These are phyloP conservation scores for Penicillium palitans DNA, from an alignment of 2,329 filamentous ascomycete genomes.

Conservation along the genomic window DNA sequence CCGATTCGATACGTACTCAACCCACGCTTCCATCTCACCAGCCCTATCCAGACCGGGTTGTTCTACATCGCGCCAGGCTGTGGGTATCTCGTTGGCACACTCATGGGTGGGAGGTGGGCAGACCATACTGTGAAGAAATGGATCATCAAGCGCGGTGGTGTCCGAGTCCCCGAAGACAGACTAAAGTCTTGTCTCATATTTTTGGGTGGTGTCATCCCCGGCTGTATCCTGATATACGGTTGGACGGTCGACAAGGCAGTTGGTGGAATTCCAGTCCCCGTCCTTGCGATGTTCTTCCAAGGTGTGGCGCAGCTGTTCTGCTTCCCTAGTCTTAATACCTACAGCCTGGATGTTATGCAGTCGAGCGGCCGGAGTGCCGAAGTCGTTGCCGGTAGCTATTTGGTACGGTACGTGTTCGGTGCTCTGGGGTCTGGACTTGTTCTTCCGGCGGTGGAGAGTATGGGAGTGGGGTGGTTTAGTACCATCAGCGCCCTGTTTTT, in stretches of 20 bases:
- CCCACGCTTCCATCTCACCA: constrained; percentile 67
- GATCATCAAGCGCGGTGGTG: constrained; percentile 57
- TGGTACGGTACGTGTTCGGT: constrained; percentile 73
- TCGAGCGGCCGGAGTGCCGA: constrained; percentile 61
- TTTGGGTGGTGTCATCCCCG: constrained; percentile 59
- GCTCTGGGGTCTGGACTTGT: constrained; percentile 70
- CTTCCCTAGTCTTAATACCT: constrained; percentile 74
- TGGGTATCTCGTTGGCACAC: constrained; percentile 68
- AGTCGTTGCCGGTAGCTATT: constrained; percentile 78
- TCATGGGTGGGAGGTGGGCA: constrained; percentile 71
- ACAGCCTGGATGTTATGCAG: constrained; percentile 81
- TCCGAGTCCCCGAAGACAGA: constrained; percentile 67
- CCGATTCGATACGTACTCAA: constrained; percentile 73
- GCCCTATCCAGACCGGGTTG: constrained; percentile 66
- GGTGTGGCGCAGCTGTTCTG: constrained; percentile 74
- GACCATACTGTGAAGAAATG: constrained; percentile 66
- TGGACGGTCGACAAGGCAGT: constrained; percentile 60
- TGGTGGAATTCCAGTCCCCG: constrained; percentile 60
- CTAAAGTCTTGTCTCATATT: constrained; percentile 61
- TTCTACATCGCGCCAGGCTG: constrained; percentile 74
- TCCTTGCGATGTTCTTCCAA: constrained; percentile 72
- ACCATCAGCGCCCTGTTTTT: constrained; percentile 66
- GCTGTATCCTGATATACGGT: constrained; percentile 67
- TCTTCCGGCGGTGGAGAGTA: constrained; percentile 69
- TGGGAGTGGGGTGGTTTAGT: constrained; percentile 80